These are phyloP conservation scores for Nitzschia sp. DNA, from an alignment of 108 stramenopile species.

Conservation along the genomic window DNA sequence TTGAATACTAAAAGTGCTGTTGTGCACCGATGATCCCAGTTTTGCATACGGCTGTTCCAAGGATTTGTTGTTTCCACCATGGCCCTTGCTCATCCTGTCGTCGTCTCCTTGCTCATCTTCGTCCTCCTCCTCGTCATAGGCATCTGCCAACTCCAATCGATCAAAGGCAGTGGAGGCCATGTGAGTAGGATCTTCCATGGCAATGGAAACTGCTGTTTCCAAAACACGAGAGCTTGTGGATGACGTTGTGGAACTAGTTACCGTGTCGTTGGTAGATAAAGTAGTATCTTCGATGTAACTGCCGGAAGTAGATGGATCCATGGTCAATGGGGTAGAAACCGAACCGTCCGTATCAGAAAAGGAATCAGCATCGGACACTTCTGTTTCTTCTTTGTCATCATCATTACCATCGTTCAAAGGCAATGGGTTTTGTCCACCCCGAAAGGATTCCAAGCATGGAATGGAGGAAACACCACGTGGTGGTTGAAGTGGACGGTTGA, in stretches of 20 bases:
- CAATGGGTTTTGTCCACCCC: not conserved
- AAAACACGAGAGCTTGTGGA: not conserved
- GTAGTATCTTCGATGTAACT: too few species aligned
- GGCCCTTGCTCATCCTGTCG: too few species aligned
- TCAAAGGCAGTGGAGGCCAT: slow-evolving; percentile 45
- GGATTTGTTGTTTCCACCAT: too few species aligned
- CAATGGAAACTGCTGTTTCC: slow-evolving; percentile 12
- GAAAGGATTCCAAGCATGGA: not conserved
- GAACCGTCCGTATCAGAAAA: not conserved
- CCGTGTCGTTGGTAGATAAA: not conserved
- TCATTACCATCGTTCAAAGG: slow-evolving; percentile 7
- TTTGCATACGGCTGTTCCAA: too few species aligned
- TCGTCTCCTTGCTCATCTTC: not conserved
- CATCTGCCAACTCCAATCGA: slow-evolving; percentile 47
- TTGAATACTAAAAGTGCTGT: too few species aligned
- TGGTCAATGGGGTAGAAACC: too few species aligned
- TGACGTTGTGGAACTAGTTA: not conserved
- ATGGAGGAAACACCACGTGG: not conserved
- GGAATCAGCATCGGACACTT: not conserved
- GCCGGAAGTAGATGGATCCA: too few species aligned
- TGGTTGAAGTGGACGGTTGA: not conserved
- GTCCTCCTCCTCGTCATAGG: slow-evolving; percentile 16
- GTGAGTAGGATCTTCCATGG: slow-evolving; percentile 19
- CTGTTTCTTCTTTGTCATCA: slow-evolving; percentile 16
- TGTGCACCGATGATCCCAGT: too few species aligned